Evolutionary conservation across 2,329 filamentous ascomycete genomes (phyloP).

Genomic region (Colletotrichum filicis): DNA sequence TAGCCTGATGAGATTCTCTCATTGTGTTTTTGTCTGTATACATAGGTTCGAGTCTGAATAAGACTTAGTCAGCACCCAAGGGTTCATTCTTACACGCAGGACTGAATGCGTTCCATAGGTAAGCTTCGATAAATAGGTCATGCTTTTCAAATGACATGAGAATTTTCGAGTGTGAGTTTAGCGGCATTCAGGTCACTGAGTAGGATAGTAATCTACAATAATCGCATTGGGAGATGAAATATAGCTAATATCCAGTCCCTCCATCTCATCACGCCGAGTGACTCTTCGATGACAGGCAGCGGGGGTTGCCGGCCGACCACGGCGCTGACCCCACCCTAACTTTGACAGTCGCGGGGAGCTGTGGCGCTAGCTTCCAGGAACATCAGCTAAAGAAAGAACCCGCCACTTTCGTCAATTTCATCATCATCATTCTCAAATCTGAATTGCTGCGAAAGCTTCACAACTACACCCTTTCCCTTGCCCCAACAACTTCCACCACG

Average conservation of each 20-base stretch:
- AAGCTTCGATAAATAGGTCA: neutral
- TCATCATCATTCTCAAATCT: neutral
- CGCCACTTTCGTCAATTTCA: constrained; percentile 2
- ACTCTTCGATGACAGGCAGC: constrained; percentile 12
- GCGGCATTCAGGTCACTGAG: too few relatives aligned
- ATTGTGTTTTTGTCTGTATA: neutral
- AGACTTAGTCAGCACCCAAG: neutral
- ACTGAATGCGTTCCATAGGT: neutral
- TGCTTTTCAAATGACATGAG: too few relatives aligned
- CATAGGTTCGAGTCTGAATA: neutral
- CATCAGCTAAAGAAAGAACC: neutral
- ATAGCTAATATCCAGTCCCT: too few relatives aligned
- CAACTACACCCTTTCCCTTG: neutral
- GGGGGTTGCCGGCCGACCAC: constrained; percentile 8
- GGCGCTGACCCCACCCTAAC: neutral
- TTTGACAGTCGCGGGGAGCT: constrained; percentile 8
- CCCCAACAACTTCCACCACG: neutral
- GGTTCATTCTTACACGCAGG: neutral
- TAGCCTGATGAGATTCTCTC: neutral
- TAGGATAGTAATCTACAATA: too few relatives aligned
- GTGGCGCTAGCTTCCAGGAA: constrained; percentile 20
- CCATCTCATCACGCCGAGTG: neutral
- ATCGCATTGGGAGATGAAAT: too few relatives aligned
- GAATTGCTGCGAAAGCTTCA: neutral
- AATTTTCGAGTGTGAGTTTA: too few relatives aligned